A percentile compares a stretch with the other conserved stretches of the same genome.
These are phyloP conservation scores for Flagelloscypha sp. DNA, from an alignment of 768 basidiomycete species.

Conservation along the genomic window DNA sequence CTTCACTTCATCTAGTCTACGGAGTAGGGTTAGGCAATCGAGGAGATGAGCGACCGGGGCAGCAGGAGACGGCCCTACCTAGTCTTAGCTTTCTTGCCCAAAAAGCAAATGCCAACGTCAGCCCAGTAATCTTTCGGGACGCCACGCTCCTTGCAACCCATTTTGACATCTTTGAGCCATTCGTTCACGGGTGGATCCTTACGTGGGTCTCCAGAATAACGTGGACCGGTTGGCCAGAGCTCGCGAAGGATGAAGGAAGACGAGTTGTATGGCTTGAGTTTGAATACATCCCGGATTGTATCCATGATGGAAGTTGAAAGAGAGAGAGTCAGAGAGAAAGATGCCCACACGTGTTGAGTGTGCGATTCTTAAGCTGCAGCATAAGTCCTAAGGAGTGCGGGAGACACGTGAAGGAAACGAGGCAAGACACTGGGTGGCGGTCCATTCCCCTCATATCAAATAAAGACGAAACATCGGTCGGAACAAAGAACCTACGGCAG, in stretches of 20 bases:
- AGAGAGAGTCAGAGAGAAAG: too few species aligned
- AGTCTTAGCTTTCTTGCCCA: slow-evolving; percentile 61
- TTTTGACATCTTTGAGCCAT: slow-evolving; percentile 66
- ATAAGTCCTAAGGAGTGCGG: too few species aligned
- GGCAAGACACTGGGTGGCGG: too few species aligned
- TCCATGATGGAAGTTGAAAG: too few species aligned
- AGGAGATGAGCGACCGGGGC: background rate
- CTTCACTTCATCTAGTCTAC: slow-evolving; percentile 56
- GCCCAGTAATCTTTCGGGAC: slow-evolving; percentile 80
- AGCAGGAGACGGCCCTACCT: slow-evolving; percentile 26
- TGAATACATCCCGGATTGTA: slow-evolving; percentile 68
- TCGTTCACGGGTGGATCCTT: slow-evolving; percentile 63
- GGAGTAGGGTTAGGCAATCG: background rate
- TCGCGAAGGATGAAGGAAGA: slow-evolving; percentile 58
- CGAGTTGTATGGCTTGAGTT: slow-evolving; percentile 70
- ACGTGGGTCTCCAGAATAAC: slow-evolving; percentile 59
- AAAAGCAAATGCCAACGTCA: slow-evolving; percentile 69
- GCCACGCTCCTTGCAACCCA: slow-evolving; percentile 61
- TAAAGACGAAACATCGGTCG: too few species aligned
- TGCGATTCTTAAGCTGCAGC: too few species aligned
- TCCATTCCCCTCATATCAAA: too few species aligned
- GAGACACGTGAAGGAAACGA: too few species aligned
- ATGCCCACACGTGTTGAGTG: too few species aligned
- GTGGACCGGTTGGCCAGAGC: slow-evolving; percentile 58
- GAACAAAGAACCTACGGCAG: too few species aligned